Percentiles rank a stretch among this genome's conserved stretches.
Evolutionary conservation across 2,329 filamentous ascomycete species (phyloP).

Genomic region (Colletotrichum shisoi): DNA sequence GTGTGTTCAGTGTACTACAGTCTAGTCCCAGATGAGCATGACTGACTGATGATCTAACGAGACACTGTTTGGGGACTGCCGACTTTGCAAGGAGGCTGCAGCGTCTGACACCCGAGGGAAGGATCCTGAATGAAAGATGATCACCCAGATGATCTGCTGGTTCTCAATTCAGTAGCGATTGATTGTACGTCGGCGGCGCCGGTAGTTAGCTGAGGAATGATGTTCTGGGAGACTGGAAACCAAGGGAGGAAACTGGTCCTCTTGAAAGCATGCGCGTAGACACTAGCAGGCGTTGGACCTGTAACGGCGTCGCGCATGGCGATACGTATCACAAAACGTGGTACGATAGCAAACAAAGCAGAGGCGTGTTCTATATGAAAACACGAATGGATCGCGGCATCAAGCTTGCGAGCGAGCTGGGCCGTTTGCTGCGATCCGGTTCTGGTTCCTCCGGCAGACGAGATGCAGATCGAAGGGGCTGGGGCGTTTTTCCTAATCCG

Average conservation of each 20-base stretch:
- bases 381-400: background rate
- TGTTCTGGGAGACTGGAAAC: background rate
- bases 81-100: conserved; percentile 19
- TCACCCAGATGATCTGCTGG: background rate
- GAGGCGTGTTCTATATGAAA: conserved; percentile 1
- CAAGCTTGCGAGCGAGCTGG: background rate
- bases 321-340: conserved; percentile 18
- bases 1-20: conserved; percentile 1
- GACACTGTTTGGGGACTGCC: conserved; percentile 11
- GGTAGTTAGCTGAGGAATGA: conserved; percentile 18
- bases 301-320: conserved; percentile 7
- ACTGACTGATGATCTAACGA: conserved; percentile 22
- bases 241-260: conserved; percentile 22
- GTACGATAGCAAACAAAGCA: conserved; percentile 18
- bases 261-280: conserved; percentile 6
- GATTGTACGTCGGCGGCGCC: background rate
- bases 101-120: conserved; percentile 5
- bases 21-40: conserved; percentile 3
- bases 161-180: conserved; percentile 8
- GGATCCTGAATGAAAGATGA: conserved; percentile 9
- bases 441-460: conserved; percentile 5
- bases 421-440: conserved; percentile 11
- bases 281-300: conserved; percentile 20
- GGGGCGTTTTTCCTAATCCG: background rate
- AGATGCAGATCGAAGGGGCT: background rate